Evolutionary conservation across 1,284 basidiomycete genomes (phyloP).

Genomic region (Stereum hirsutum): DNA sequence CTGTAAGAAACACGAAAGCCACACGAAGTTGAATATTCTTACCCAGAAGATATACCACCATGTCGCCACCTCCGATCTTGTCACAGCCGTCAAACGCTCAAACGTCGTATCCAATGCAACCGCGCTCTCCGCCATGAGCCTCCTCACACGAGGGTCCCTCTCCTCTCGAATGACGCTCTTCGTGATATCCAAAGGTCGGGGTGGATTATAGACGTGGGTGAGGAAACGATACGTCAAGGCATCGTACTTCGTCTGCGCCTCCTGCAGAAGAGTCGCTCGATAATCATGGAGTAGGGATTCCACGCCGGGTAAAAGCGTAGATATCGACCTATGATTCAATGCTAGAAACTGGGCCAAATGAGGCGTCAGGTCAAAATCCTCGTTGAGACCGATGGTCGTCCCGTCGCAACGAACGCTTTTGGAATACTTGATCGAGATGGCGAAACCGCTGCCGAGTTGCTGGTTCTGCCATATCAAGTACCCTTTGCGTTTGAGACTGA

Average conservation of each 20-base stretch:
- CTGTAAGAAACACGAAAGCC: neutral
- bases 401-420: slow-evolving; percentile 41
- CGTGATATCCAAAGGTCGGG: slow-evolving; percentile 34
- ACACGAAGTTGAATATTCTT: slow-evolving; percentile 18
- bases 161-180: slow-evolving; percentile 40
- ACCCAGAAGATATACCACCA: slow-evolving; percentile 87
- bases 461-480: slow-evolving; percentile 47
- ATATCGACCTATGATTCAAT: slow-evolving; percentile 49
- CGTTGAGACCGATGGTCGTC: slow-evolving; percentile 56
- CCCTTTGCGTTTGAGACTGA: slow-evolving; percentile 52
- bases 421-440: slow-evolving; percentile 51
- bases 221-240: slow-evolving; percentile 64
- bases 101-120: slow-evolving; percentile 45
- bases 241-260: slow-evolving; percentile 44
- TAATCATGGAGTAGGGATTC: slow-evolving; percentile 46
- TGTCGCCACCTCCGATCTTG: slow-evolving; percentile 40
- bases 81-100: slow-evolving; percentile 47
- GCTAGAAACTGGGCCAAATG: slow-evolving; percentile 57
- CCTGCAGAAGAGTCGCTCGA: slow-evolving; percentile 38
- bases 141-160: slow-evolving; percentile 43
- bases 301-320: slow-evolving; percentile 32
- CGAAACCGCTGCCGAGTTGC: slow-evolving; percentile 65
- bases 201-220: slow-evolving; percentile 49
- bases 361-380: slow-evolving; percentile 58
- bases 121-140: slow-evolving; percentile 41